These are phyloP conservation scores for Rhodosporidiobolus odoratus DNA, from an alignment of 768 basidiomycete genomes.

Conservation along the genomic window DNA sequence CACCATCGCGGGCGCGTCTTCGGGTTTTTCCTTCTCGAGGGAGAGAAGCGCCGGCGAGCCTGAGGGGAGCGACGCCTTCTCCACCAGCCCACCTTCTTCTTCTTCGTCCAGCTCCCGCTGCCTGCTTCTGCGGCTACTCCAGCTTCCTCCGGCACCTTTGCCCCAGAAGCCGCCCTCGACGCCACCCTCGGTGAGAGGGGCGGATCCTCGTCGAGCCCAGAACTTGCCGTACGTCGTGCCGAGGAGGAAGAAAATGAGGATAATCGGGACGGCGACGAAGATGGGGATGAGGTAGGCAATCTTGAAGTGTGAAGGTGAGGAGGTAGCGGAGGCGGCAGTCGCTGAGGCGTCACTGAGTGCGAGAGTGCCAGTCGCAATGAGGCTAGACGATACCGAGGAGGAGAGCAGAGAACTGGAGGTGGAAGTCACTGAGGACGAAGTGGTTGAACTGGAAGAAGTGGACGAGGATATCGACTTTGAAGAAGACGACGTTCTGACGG, in stretches of 20 bases:
- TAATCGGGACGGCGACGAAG: constrained; percentile 28
- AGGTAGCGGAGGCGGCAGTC: not conserved
- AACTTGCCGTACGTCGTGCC: constrained; percentile 28
- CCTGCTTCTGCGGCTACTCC: not conserved
- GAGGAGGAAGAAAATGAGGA: constrained; percentile 14
- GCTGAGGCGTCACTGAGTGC: not conserved
- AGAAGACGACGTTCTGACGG: not conserved
- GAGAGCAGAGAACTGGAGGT: not conserved
- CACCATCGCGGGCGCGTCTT: constrained; percentile 7
- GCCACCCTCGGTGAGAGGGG: no score
- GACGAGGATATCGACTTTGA: not conserved
- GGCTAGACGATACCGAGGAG: not conserved
- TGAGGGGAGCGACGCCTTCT: not conserved
- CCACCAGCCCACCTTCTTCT: constrained; percentile 16
- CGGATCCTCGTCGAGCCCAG: constrained; percentile 16
- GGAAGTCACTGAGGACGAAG: not conserved
- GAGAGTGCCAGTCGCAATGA: not conserved
- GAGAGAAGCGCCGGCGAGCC: not conserved
- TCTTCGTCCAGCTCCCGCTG: constrained; percentile 13
- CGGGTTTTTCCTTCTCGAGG: not conserved
- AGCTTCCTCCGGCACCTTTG: not conserved
- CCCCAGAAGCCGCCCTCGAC: no score
- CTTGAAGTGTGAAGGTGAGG: constrained; percentile 8
- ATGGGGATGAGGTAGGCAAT: constrained; percentile 34
- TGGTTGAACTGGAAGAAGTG: not conserved